phyloP scores from a whole-genome alignment of 805 yeast species.

The Ogataea paraovalis region DNA sequence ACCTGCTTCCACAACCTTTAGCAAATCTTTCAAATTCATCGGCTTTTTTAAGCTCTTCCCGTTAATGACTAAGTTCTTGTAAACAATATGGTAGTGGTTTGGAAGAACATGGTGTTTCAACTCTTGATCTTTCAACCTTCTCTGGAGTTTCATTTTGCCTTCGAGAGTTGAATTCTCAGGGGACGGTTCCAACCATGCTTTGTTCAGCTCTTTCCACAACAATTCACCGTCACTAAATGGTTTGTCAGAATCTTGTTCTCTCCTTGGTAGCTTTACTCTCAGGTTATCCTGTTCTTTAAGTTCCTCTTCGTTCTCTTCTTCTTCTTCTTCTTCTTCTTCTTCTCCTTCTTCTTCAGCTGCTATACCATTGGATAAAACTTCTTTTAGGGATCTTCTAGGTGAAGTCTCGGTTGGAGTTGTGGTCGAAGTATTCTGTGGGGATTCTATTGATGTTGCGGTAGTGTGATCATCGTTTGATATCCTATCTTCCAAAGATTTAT shows the following conservation, averaged over 20 bases:
- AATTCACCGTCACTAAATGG: slow-evolving; percentile 42
- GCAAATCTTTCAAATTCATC: slow-evolving; percentile 68
- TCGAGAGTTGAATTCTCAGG: slow-evolving; percentile 24
- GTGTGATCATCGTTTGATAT: slow-evolving; percentile 13
- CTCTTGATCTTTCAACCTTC: slow-evolving; percentile 21
- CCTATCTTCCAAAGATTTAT: slow-evolving; percentile 8
- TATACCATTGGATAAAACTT: background rate
- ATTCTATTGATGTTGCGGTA: slow-evolving; percentile 3
- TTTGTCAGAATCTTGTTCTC: slow-evolving; percentile 17
- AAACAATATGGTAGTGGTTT: slow-evolving; percentile 57
- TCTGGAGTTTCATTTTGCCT: slow-evolving; percentile 23
- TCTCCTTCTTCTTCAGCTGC: background rate
- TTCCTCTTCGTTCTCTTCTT: background rate
- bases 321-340: background rate
- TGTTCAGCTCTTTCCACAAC: slow-evolving; percentile 68
- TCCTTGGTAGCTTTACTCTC: background rate
- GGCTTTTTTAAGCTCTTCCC: slow-evolving; percentile 64
- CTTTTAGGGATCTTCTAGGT: background rate
- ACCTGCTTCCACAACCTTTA: slow-evolving; percentile 72
- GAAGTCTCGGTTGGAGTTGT: background rate
- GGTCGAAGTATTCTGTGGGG: background rate
- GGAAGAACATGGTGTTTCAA: slow-evolving; percentile 33
- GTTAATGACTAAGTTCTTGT: slow-evolving; percentile 65
- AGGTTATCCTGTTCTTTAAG: background rate
- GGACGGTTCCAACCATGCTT: slow-evolving; percentile 57